A percentile compares a stretch with the other conserved stretches of the same genome.
Evolutionary conservation across 176 grass and related monocot species (phyloP).

Genomic region (Poa annua): DNA sequence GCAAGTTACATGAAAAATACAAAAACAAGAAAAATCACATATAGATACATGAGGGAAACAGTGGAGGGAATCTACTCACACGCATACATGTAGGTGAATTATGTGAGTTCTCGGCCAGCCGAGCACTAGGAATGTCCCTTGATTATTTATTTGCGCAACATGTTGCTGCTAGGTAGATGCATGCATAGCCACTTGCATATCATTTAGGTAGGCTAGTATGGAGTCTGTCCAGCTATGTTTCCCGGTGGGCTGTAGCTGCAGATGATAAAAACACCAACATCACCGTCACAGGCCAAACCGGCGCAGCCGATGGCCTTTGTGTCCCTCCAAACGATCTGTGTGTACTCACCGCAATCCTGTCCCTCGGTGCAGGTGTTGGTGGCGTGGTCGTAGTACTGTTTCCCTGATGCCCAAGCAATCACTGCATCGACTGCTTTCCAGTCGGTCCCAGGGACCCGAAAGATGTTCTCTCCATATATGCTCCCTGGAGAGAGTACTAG

Average conservation of each 20-base stretch:
- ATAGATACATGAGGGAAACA: not conserved
- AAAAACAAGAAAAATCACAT: not conserved
- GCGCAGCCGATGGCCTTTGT: slow-evolving; percentile 46
- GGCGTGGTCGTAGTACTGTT: slow-evolving; percentile 44
- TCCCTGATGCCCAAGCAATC: slow-evolving; percentile 17
- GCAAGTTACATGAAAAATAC: not conserved
- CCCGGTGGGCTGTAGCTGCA: slow-evolving; percentile 41
- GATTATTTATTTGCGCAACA: not conserved
- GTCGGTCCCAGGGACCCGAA: not conserved
- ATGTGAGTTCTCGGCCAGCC: not conserved
- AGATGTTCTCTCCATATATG: not conserved
- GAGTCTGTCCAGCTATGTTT: slow-evolving; percentile 30
- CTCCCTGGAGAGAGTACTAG: not conserved
- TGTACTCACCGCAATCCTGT: slow-evolving; percentile 32
- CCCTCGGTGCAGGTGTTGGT: not conserved
- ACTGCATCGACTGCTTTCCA: slow-evolving; percentile 41
- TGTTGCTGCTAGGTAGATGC: not conserved
- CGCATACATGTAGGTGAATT: not conserved
- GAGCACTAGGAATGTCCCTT: not conserved
- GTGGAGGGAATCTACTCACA: not conserved
- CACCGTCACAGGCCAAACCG: not conserved
- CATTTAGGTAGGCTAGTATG: slow-evolving; percentile 9
- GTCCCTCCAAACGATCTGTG: slow-evolving; percentile 43
- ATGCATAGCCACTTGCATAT: no score
- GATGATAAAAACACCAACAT: slow-evolving; percentile 39